These are phyloP conservation scores for Zopfia rhizophila DNA, from an alignment of 2,329 filamentous ascomycete species.

Conservation along the genomic window DNA sequence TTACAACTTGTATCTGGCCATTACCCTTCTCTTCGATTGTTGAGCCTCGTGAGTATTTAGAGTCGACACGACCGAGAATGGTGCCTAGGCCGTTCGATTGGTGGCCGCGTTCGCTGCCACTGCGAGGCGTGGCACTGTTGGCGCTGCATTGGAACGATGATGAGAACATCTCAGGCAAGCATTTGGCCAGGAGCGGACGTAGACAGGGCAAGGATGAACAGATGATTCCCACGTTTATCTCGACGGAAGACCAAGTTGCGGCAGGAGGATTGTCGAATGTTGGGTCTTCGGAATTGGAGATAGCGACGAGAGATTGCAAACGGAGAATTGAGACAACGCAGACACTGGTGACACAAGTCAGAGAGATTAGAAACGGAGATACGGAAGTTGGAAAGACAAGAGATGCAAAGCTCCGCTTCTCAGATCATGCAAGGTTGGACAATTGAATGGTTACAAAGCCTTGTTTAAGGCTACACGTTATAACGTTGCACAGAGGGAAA, in stretches of 20 bases:
- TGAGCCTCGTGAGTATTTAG: too few relatives aligned
- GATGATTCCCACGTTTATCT: conserved; percentile 46
- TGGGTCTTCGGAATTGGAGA: conserved; percentile 40
- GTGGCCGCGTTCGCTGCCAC: too few relatives aligned
- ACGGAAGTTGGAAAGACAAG: neutral
- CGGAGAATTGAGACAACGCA: conserved; percentile 47
- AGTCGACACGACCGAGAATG: too few relatives aligned
- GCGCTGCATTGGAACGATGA: too few relatives aligned
- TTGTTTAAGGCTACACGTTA: neutral
- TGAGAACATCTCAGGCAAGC: conserved; percentile 41
- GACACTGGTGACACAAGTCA: conserved; percentile 34
- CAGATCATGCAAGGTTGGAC: too few relatives aligned
- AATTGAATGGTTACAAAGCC: too few relatives aligned
- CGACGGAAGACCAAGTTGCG: conserved; percentile 44
- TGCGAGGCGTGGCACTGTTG: too few relatives aligned
- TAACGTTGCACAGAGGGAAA: too few relatives aligned
- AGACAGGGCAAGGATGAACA: conserved; percentile 49
- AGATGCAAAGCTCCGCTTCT: too few relatives aligned
- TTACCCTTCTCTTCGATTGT: too few relatives aligned
- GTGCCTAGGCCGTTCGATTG: too few relatives aligned
- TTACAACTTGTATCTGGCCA: too few relatives aligned
- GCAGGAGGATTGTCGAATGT: conserved; percentile 46
- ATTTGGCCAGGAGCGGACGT: conserved; percentile 49
- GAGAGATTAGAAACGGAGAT: neutral
- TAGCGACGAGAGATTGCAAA: conserved; percentile 39